Percentiles rank a stretch among this genome's conserved stretches.
Conservation (phyloP, 176 grass and related monocot species). For the Otatea glauca region DNA sequence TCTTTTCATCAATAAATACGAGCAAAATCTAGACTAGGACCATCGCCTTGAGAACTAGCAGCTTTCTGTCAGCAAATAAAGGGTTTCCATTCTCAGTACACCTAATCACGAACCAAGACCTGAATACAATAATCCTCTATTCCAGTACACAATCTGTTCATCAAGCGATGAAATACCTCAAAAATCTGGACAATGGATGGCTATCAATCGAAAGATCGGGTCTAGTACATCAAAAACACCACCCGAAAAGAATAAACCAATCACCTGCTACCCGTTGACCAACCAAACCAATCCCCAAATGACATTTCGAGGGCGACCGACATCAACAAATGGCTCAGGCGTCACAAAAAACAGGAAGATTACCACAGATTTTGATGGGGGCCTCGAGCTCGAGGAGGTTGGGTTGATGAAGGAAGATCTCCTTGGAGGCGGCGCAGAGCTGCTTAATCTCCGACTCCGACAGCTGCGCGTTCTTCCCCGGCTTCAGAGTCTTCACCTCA, state of each 20-base stretch:
- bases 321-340: conserved; percentile 12
- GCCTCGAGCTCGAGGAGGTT: conserved; percentile 81
- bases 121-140: conserved; percentile 2
- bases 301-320: conserved; percentile 21
- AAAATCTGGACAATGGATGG: neutral
- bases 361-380: conserved; percentile 88
- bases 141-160: neutral
- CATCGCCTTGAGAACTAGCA: neutral
- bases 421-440: conserved; percentile 68
- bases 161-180: neutral
- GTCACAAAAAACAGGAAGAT: neutral
- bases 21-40: neutral
- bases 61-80: conserved; percentile 7
- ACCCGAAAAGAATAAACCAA: conserved; percentile 5
- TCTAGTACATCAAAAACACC: conserved; percentile 20
- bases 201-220: conserved; percentile 38
- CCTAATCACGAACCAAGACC: conserved; percentile 14
- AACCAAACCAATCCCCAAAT: conserved; percentile 46
- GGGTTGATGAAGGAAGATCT: conserved; percentile 74
- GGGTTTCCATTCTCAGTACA: neutral
- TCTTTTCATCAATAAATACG: neutral
- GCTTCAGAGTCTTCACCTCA: conserved; percentile 60
- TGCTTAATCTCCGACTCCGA: conserved; percentile 74
- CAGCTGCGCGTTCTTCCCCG: conserved; percentile 68
- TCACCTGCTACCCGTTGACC: conserved; percentile 56